A percentile compares a stretch with the other conserved stretches of the same genome.
Conservation (phyloP, 345 rosid genomes). For the Pugionium dolabratum region DNA sequence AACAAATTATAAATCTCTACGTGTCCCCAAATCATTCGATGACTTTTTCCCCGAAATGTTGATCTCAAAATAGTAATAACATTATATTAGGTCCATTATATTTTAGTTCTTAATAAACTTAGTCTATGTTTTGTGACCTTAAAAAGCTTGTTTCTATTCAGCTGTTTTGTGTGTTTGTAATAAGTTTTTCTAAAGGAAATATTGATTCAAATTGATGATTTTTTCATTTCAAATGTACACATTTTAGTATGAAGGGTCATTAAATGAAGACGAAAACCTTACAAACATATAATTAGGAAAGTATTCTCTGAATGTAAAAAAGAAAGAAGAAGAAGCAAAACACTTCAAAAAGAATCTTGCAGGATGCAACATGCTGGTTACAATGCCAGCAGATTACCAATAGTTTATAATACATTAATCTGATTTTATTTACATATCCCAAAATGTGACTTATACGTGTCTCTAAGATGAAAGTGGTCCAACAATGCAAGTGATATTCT, state of each 20-base stretch:
- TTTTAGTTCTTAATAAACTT: not conserved
- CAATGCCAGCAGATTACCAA: conserved; percentile 34
- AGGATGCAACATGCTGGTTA: conserved; percentile 18
- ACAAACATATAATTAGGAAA: not conserved
- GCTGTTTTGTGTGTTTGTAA: not conserved
- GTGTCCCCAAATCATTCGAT: not conserved
- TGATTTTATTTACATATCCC: not conserved
- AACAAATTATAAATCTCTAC: not conserved
- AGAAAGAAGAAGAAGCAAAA: not conserved
- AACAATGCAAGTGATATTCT: conserved; percentile 23
- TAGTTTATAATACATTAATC: not conserved
- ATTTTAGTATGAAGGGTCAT: not conserved
- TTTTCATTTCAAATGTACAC: not conserved
- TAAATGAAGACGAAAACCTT: too few species aligned
- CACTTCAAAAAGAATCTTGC: conserved; percentile 1
- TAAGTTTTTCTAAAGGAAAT: not conserved
- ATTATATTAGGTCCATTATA: not conserved
- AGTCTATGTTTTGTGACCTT: not conserved
- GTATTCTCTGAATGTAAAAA: not conserved
- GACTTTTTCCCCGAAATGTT: not conserved
- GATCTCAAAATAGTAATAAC: not conserved
- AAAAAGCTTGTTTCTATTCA: not conserved
- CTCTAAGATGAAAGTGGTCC: conserved; percentile 16
- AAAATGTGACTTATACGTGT: conserved; percentile 31
- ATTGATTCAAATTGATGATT: not conserved